Evolutionary conservation across 192 early-diverging fungal genomes (phyloP), one percentile per base, ranked within the genome.

Genomic region (Backusella liffmaniae): DNA sequence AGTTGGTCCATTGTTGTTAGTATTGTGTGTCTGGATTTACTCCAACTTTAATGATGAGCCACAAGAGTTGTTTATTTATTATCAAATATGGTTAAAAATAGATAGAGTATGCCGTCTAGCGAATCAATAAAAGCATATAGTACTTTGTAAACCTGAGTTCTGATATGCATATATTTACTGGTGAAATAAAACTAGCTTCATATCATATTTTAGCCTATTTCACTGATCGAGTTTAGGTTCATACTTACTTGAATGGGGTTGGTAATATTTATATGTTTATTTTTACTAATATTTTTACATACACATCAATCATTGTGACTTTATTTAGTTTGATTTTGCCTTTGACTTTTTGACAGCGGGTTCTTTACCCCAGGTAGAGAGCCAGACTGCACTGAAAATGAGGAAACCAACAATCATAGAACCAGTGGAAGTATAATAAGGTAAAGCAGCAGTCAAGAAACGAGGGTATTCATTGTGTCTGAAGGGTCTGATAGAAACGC

Each of bases 391-490:
- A 32, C 90, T 89, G 70, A 99, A 94, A 44, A 93, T 86, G 70
- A 98, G 84, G 80, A 97, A 95, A n/a, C 92, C 94, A 41, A 90
- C 85, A 49, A 91, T 87, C 92, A 97, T 93, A 67, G 92, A 94
- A 26, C 91, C 90, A 5, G 92, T 89, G 30, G 92, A 90, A 10
- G 87, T 89, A 81, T 99, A 99, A 81, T 99, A 99, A 35, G 98
- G 98, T 79, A 90, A 96, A n/a, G 97, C 98, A 34, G 92, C 90
- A 3, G 86, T 79, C 69, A 99, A 87, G 89, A 94, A 98, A 49
- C 98, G 90, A 46, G 94, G 95, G 82, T 97, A 98, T 82, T 98
- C 95, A 80, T 99, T 93, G 79, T 99, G 98, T 70, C 95, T 84
- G 84, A 94, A 96, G 13, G 96, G 98, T 71, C 94, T 88, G 53